A percentile compares a stretch with the other conserved stretches of the same genome.
Conservation (phyloP, 352 stramenopile genomes). For the Globisporangium uncinulatum region DNA sequence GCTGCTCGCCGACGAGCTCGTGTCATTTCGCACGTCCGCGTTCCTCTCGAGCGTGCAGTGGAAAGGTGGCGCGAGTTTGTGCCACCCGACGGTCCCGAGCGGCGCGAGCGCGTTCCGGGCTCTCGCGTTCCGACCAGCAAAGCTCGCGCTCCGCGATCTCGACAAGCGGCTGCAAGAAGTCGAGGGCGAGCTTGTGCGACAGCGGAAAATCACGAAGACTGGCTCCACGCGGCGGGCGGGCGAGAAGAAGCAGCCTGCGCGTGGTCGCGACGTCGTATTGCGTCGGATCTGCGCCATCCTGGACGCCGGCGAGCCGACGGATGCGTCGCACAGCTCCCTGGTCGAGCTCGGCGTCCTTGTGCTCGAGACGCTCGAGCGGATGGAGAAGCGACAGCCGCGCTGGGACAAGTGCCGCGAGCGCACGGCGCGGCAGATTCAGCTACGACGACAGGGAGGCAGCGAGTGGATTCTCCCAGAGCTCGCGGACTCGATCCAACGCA, state of each 20-base stretch:
- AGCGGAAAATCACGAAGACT: constrained; percentile 40
- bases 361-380: constrained; percentile 68
- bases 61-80: constrained; percentile 63
- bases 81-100: constrained; percentile 37
- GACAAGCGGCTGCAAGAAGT: constrained; percentile 61
- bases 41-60: constrained; percentile 63
- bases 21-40: constrained; percentile 28
- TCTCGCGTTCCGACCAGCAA: constrained; percentile 51
- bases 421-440: constrained; percentile 38
- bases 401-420: constrained; percentile 57
- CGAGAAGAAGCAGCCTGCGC: constrained; percentile 35
- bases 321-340: constrained; percentile 45
- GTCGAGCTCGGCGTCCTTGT: constrained; percentile 71
- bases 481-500: constrained; percentile 52
- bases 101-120: constrained; percentile 58
- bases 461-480: constrained; percentile 77
- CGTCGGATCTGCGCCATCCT: constrained; percentile 64
- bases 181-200: constrained; percentile 42
- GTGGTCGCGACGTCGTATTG: constrained; percentile 67
- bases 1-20: constrained; percentile 9
- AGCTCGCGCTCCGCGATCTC: constrained; percentile 63
- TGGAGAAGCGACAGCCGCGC: constrained; percentile 37
- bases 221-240: constrained; percentile 34
- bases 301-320: constrained; percentile 52
- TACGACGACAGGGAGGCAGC: constrained; percentile 31